These are phyloP conservation scores for Buxus sempervirens DNA, from an alignment of 164 flowering plant species.

Conservation along the genomic window DNA sequence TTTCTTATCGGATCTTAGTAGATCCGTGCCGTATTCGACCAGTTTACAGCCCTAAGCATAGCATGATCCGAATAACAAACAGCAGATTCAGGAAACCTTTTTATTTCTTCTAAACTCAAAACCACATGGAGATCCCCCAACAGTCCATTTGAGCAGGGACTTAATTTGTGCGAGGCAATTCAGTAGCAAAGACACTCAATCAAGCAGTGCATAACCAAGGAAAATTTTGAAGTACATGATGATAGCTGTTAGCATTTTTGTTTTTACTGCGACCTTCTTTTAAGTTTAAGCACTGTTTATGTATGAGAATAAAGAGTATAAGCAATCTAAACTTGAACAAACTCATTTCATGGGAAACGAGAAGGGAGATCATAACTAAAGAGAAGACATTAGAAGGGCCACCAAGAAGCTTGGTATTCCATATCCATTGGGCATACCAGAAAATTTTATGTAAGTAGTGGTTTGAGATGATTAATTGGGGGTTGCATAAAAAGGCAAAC, in stretches of 20 bases:
- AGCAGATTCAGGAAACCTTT: too few species aligned
- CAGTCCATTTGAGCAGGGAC: not conserved
- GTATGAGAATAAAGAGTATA: too few species aligned
- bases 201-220: too few species aligned
- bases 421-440: not conserved
- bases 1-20: too few species aligned
- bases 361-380: too few species aligned
- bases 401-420: not conserved
- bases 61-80: too few species aligned
- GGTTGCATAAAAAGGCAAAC: not conserved
- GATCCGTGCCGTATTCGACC: too few species aligned
- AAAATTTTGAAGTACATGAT: too few species aligned
- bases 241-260: too few species aligned
- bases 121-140: too few species aligned
- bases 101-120: not conserved
- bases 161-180: not conserved
- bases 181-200: not conserved
- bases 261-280: not conserved
- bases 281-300: not conserved
- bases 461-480: not conserved
- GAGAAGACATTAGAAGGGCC: not conserved
- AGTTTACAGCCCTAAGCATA: too few species aligned
- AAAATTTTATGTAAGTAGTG: not conserved
- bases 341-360: not conserved
- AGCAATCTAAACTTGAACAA: too few species aligned